These are phyloP conservation scores for Colletotrichum shisoi DNA, from an alignment of 2,329 filamentous ascomycete genomes.

Conservation along the genomic window DNA sequence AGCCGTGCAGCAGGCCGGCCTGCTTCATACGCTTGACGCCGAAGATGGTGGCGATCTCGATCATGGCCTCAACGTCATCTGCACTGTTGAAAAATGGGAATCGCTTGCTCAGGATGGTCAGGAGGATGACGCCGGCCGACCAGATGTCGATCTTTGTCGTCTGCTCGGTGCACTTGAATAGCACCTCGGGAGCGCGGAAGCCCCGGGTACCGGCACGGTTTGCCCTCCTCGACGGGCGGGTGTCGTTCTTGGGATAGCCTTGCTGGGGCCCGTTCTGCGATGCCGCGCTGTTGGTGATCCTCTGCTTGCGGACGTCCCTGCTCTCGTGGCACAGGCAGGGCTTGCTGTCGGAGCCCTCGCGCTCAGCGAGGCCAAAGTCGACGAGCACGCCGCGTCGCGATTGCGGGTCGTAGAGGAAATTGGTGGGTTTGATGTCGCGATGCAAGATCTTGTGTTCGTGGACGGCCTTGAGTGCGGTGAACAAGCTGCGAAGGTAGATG, in stretches of 20 bases:
- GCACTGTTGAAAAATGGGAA: conserved; percentile 99
- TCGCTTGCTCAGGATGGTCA: conserved; percentile 90
- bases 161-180: conserved; percentile 96
- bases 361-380: conserved; percentile 97
- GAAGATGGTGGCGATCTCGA: conserved; percentile 96
- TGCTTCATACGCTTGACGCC: conserved; percentile 83
- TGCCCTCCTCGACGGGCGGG: conserved; percentile 83
- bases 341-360: conserved; percentile 77
- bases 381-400: conserved; percentile 87
- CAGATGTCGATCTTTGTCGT: conserved; percentile 95
- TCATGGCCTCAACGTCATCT: conserved; percentile 97
- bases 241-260: conserved; percentile 89
- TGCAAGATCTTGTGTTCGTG: conserved; percentile 88
- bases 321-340: conserved; percentile 82
- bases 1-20: conserved; percentile 84
- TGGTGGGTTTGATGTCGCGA: conserved; percentile 96
- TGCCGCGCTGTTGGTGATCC: conserved; percentile 66
- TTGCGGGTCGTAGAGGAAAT: conserved; percentile 89
- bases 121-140: conserved; percentile 94
- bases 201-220: conserved; percentile 95
- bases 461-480: conserved; percentile 83
- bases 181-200: conserved; percentile 93
- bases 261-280: conserved; percentile 61
- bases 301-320: conserved; percentile 66
- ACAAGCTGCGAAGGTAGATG: conserved; percentile 87